Base-by-base conservation (phyloP, 306 rosid genomes). In the Vicia faba region DNA sequence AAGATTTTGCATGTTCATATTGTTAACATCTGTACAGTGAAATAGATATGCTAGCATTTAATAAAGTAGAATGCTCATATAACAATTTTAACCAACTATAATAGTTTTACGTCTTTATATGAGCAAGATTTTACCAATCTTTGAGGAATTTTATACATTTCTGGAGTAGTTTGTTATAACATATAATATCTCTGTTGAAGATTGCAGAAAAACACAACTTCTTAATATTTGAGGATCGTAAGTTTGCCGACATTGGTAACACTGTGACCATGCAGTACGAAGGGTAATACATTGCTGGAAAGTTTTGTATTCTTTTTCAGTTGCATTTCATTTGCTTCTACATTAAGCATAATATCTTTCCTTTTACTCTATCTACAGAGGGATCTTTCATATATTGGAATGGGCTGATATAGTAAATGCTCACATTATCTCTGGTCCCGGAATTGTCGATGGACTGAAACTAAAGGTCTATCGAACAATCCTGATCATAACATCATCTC, bases 381-480 rank as follows among this genome's bases (percentile, higher is more conserved):
- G 98, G 62, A 84, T 93, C 61, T 93, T 87, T 76, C 98, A 23
- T 50, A 89, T 89, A 74, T 74, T 89, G 88, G 96, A 93, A 4
- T 93, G 97, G 98, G 98, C 98, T 58, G 96, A 93, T 74, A 93
- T 89, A n/a, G 82, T 83, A 20, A 93, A 93, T 79, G 93, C 96
- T 77, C 98, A 93, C 84, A 86, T 89, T 70, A 83, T 89, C 78
- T 92, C 96, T 43, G 98, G 98, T 75, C 96, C 98, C 3, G 95
- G 98, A 65, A 92, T 89, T 64, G 95, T 92, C 5, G 85, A 89
- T 64, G 96, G 98, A 64, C 80, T 92, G 71, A 92, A 92, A 68
- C 73, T 77, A 48, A 89, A 92, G 96, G 98, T 92, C 56, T 61
- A 43, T 65, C 43, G 31, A 41, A 43, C 15, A 41, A 18, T 66